phyloP scores from a whole-genome alignment of 768 basidiomycete species.

The Xerocomus potaroensis region DNA sequence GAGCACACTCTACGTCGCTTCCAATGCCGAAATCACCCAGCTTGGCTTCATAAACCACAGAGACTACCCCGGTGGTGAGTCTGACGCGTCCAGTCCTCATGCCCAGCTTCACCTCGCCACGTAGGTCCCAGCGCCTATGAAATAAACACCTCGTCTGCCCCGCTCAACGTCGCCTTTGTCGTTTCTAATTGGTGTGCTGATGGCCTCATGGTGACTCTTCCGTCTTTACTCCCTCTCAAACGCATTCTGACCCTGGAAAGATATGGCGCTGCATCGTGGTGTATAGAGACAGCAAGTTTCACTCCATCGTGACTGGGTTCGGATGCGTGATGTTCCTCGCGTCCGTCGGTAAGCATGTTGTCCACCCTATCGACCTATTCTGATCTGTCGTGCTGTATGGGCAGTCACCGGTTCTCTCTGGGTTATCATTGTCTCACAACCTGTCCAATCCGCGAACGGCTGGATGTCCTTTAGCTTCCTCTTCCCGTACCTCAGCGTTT shows the following conservation, averaged over 20 bases:
- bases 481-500: slow-evolving; percentile 31
- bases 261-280: slow-evolving; percentile 33
- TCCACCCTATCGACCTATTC: background rate
- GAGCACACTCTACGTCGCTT: slow-evolving; percentile 25
- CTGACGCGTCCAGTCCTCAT: background rate
- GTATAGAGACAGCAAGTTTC: slow-evolving; percentile 26
- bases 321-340: slow-evolving; percentile 22
- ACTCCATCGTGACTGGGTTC: slow-evolving; percentile 11
- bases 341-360: slow-evolving; percentile 19
- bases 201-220: slow-evolving; percentile 24
- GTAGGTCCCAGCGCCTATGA: slow-evolving; percentile 26
- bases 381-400: background rate
- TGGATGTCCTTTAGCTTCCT: slow-evolving; percentile 33
- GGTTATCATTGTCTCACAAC: slow-evolving; percentile 26
- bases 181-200: slow-evolving; percentile 31
- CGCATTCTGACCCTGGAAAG: slow-evolving; percentile 8
- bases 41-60: slow-evolving; percentile 29
- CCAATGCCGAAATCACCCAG: slow-evolving; percentile 26
- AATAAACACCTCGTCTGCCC: slow-evolving; percentile 20
- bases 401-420: slow-evolving; percentile 29
- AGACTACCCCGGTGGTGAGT: slow-evolving; percentile 29
- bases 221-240: background rate
- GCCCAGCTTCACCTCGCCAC: no score
- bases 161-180: slow-evolving; percentile 29
- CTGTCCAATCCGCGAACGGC: slow-evolving; percentile 11